Evolutionary conservation across 345 rosid species (phyloP).

Genomic region (Eucalyptus erythrocorys): DNA sequence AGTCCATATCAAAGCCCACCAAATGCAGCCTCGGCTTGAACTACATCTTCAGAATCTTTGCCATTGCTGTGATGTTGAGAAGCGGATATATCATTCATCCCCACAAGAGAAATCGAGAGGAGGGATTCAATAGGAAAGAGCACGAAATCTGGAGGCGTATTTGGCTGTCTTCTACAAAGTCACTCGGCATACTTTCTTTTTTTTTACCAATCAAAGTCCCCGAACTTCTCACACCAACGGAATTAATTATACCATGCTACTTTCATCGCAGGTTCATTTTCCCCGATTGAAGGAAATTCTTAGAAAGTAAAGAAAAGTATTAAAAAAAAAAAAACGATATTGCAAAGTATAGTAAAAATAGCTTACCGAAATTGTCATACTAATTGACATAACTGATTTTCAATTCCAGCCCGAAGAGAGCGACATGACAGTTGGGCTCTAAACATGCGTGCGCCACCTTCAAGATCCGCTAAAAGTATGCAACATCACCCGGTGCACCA

Average conservation of each 20-base stretch:
- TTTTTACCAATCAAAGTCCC: too few relatives aligned
- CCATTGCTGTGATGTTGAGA: neutral
- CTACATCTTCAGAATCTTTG: neutral
- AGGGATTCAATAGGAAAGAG: neutral
- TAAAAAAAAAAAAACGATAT: fast-evolving
- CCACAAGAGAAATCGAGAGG: neutral
- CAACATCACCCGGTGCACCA: fast-evolving
- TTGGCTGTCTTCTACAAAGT: neutral
- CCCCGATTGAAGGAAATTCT: too few relatives aligned
- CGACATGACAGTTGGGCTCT: neutral
- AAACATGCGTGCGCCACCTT: neutral
- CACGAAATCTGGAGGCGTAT: neutral
- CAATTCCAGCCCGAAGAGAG: fast-evolving
- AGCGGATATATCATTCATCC: neutral
- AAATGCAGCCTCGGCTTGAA: neutral
- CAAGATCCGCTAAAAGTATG: neutral
- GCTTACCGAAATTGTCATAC: neutral
- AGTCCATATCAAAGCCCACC: too few relatives aligned
- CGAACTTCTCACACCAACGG: too few relatives aligned
- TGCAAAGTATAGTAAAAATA: too few relatives aligned
- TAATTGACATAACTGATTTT: fast-evolving
- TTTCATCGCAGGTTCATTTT: too few relatives aligned
- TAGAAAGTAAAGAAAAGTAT: too few relatives aligned
- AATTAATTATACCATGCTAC: too few relatives aligned
- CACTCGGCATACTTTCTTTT: fast-evolving